These are phyloP conservation scores for Boletus sp. DNA, from an alignment of 768 basidiomycete species.

Conservation along the genomic window DNA sequence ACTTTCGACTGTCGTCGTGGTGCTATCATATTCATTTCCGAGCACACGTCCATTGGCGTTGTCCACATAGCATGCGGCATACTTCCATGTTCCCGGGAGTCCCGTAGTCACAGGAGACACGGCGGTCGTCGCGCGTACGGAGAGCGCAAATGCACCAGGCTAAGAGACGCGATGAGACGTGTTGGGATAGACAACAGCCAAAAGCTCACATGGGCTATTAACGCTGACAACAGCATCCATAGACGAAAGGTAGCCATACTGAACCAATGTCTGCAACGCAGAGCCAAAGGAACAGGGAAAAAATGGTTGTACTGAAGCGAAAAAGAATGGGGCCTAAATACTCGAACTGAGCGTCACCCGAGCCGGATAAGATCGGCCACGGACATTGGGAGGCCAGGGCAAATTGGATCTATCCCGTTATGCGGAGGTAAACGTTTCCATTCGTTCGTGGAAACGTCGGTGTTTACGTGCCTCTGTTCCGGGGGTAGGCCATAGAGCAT, in stretches of 20 bases:
- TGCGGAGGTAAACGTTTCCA: no score
- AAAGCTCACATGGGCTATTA: background rate
- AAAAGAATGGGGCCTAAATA: background rate
- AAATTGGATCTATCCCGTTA: background rate
- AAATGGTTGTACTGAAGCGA: background rate
- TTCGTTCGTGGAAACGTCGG: conserved; percentile 1
- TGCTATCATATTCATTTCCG: conserved; percentile 37
- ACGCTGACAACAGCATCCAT: background rate
- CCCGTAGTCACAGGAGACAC: conserved; percentile 43
- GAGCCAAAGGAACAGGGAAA: no score
- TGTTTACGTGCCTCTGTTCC: background rate
- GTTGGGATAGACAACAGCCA: background rate
- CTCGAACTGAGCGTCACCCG: no score
- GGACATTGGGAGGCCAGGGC: conserved; percentile 28
- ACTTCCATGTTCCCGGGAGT: conserved; percentile 56
- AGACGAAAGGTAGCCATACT: conserved; percentile 1
- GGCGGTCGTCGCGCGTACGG: background rate
- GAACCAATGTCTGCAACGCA: background rate
- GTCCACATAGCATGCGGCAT: conserved; percentile 71
- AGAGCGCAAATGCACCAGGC: background rate
- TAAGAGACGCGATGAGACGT: background rate
- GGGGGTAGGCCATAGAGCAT: background rate
- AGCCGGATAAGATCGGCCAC: background rate
- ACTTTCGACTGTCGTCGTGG: conserved; percentile 50
- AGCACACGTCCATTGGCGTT: conserved; percentile 65